These are phyloP conservation scores for Pilaira anomala DNA, from an alignment of 192 early-diverging fungal genomes.

Conservation along the genomic window DNA sequence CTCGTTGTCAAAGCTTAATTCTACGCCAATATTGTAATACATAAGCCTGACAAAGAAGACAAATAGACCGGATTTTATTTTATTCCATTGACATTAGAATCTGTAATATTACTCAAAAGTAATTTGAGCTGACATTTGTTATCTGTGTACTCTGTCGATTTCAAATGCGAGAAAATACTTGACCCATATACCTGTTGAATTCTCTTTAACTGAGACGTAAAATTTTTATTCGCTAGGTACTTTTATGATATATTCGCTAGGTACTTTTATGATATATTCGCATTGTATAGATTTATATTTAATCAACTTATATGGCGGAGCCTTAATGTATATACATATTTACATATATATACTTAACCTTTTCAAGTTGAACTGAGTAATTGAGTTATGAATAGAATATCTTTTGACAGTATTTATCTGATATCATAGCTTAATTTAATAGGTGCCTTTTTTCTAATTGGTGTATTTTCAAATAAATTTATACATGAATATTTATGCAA, in stretches of 20 bases:
- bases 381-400: constrained; percentile 11
- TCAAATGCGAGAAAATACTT: neutral
- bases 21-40: no score
- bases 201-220: neutral
- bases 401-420: neutral
- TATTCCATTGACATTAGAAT: neutral
- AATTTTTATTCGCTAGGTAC: no score
- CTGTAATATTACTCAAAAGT: neutral
- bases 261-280: no score
- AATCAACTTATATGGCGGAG: neutral
- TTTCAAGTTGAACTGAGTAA: neutral
- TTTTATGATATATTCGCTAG: no score
- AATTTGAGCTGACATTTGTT: neutral
- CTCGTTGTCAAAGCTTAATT: no score
- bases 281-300: no score
- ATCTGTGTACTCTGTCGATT: neutral
- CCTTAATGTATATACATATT: no score
- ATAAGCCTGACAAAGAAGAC: constrained; percentile 14
- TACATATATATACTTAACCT: constrained; percentile 1
- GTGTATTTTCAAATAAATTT: constrained; percentile 10
- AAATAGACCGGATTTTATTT: neutral
- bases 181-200: neutral
- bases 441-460: neutral
- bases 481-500: neutral
- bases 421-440: neutral